Evolutionary conservation across 2,329 filamentous ascomycete genomes (phyloP).

Genomic region (Xylariales sp.): DNA sequence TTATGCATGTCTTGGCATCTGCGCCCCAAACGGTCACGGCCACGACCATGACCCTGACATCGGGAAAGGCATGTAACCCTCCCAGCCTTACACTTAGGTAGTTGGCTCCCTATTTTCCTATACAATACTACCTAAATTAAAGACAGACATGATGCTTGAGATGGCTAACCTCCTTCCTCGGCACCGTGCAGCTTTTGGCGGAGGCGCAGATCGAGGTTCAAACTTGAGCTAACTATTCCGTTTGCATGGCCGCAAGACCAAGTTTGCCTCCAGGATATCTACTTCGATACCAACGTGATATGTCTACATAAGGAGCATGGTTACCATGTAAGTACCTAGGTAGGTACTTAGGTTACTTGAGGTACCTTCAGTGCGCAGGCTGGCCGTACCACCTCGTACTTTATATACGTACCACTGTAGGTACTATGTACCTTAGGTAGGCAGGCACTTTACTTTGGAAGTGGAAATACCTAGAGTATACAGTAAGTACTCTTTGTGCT

Average conservation of each 20-base stretch:
- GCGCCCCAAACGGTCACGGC: conserved; percentile 7
- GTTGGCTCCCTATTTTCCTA: neutral
- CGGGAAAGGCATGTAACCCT: neutral
- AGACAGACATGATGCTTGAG: neutral
- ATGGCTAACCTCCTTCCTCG: neutral
- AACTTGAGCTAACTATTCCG: conserved; percentile 10
- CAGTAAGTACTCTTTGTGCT: neutral
- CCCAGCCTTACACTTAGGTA: neutral
- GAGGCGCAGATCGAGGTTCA: neutral
- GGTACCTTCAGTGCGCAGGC: neutral
- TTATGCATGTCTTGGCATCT: conserved; percentile 11
- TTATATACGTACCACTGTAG: neutral
- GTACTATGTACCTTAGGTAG: neutral
- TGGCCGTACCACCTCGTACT: neutral
- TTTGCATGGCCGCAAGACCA: conserved; percentile 3
- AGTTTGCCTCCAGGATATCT: neutral
- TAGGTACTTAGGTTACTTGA: neutral
- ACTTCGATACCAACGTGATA: neutral
- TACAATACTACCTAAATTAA: neutral
- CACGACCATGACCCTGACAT: neutral
- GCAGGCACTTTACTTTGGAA: neutral
- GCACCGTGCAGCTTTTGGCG: neutral
- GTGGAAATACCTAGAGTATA: neutral
- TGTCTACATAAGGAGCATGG: neutral
- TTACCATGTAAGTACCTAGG: neutral